Percentiles rank a stretch among this genome's conserved stretches.
Conservation (phyloP, 257 asterid species). For the Striga asiatica region DNA sequence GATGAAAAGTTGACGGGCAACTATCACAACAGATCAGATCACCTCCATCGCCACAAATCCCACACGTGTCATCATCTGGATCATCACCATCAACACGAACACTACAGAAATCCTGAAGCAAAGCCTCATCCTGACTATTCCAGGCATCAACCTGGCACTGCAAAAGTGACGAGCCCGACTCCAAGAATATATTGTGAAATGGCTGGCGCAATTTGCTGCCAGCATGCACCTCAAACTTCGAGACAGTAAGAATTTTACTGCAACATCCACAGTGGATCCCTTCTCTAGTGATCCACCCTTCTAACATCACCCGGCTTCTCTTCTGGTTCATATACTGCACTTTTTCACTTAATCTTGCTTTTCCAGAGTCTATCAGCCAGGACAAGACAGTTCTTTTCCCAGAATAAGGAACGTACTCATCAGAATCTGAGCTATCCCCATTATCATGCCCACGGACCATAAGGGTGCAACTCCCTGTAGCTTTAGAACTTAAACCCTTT, state of each 20-base stretch:
- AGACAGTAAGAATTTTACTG: conserved; percentile 82
- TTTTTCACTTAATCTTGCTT: conserved; percentile 57
- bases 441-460: conserved; percentile 57
- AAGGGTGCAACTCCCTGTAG: conserved; percentile 74
- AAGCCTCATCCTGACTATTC: conserved; percentile 72
- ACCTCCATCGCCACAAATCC: conserved; percentile 94
- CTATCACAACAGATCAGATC: conserved; percentile 96
- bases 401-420: conserved; percentile 62
- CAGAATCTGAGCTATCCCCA: conserved; percentile 48
- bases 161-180: conserved; percentile 74
- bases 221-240: conserved; percentile 96
- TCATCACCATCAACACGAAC: conserved; percentile 69
- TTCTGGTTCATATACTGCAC: conserved; percentile 89
- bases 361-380: conserved; percentile 80
- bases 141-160: conserved; percentile 88
- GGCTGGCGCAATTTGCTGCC: conserved; percentile 88
- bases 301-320: conserved; percentile 61
- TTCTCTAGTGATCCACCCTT: conserved; percentile 95
- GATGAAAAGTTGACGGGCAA: conserved; percentile 97
- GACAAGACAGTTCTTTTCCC: conserved; percentile 86
- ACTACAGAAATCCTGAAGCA: conserved; percentile 37
- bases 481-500: too few species aligned
- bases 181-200: conserved; percentile 70
- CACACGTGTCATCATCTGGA: conserved; percentile 93
- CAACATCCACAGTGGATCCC: conserved; percentile 99